Evolutionary conservation across 2,329 filamentous ascomycete species (phyloP).

Genomic region (Eutypa lata): DNA sequence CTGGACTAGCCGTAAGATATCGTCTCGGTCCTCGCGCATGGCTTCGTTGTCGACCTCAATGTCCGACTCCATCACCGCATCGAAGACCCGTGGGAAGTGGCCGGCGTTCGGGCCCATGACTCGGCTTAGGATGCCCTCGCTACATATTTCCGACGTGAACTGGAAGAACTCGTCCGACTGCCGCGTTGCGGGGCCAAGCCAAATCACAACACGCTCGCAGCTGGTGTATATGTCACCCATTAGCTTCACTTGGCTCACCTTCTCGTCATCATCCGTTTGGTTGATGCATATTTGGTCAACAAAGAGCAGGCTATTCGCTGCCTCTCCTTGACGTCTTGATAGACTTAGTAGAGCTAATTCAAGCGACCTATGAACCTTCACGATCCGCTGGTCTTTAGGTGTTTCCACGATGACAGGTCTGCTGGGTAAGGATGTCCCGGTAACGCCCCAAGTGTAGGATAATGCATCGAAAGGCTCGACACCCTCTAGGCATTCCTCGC

Average conservation of each 20-base stretch:
- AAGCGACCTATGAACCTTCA: conserved; percentile 26
- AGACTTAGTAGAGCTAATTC: conserved; percentile 26
- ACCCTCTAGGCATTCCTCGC: conserved; percentile 17
- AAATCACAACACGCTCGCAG: conserved; percentile 9
- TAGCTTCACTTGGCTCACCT: conserved; percentile 13
- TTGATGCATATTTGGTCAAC: conserved; percentile 21
- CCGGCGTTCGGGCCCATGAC: conserved; percentile 20
- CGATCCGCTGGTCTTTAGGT: conserved; percentile 1
- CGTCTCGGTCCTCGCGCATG: conserved; percentile 23
- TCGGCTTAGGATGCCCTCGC: conserved; percentile 7
- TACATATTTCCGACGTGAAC: conserved; percentile 5
- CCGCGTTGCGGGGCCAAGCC: conserved; percentile 8
- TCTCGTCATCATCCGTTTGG: conserved; percentile 13
- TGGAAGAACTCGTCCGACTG: conserved; percentile 8
- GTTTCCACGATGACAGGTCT: conserved; percentile 25
- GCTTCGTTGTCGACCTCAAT: conserved; percentile 13
- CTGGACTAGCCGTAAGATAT: conserved; percentile 20
- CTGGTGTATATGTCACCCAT: conserved; percentile 16
- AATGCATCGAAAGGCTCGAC: conserved; percentile 24
- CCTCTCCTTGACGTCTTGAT: conserved; percentile 10
- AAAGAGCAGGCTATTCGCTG: conserved; percentile 9
- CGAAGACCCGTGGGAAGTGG: conserved; percentile 23
- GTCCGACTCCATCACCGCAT: conserved; percentile 25
- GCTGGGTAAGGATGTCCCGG: conserved; percentile 9
- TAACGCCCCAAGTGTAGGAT: conserved; percentile 28